phyloP scores from a whole-genome alignment of 345 rosid genomes.

The Bruguiera gymnorhiza region DNA sequence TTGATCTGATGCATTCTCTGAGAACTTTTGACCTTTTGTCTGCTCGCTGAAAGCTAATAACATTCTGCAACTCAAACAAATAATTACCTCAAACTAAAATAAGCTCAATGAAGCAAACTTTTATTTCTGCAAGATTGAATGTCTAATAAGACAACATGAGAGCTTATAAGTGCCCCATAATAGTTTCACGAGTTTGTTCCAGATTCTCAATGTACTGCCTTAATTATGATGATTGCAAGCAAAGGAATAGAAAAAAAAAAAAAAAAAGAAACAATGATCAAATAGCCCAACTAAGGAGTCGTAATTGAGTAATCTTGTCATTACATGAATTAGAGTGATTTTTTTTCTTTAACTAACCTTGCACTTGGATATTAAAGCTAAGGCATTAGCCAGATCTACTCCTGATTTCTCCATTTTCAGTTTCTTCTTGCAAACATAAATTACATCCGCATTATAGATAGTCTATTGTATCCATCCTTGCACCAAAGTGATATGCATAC shows the following conservation, averaged over 20 bases:
- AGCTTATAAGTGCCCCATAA: not conserved
- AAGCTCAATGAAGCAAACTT: not conserved
- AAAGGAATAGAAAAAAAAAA: too few species aligned
- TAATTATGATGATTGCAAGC: not conserved
- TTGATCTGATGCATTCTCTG: constrained; percentile 80
- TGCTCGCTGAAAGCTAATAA: constrained; percentile 82
- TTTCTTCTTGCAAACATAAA: not conserved
- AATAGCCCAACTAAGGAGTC: not conserved
- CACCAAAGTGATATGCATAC: too few species aligned
- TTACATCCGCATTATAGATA: not conserved
- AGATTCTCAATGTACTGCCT: not conserved
- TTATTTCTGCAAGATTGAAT: not conserved
- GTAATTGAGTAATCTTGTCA: too few species aligned
- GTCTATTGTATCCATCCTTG: too few species aligned
- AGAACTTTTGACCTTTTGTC: constrained; percentile 60
- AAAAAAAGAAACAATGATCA: not conserved
- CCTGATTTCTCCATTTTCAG: not conserved
- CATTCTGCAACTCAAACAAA: constrained; percentile 61
- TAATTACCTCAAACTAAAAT: not conserved
- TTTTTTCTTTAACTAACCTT: too few species aligned
- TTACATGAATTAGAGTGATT: too few species aligned
- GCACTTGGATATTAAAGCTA: not conserved
- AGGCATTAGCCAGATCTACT: not conserved
- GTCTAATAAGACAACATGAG: not conserved
- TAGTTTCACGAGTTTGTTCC: not conserved